Conservation (phyloP, 768 basidiomycete species). For the Mrakia hoshinonis region DNA sequence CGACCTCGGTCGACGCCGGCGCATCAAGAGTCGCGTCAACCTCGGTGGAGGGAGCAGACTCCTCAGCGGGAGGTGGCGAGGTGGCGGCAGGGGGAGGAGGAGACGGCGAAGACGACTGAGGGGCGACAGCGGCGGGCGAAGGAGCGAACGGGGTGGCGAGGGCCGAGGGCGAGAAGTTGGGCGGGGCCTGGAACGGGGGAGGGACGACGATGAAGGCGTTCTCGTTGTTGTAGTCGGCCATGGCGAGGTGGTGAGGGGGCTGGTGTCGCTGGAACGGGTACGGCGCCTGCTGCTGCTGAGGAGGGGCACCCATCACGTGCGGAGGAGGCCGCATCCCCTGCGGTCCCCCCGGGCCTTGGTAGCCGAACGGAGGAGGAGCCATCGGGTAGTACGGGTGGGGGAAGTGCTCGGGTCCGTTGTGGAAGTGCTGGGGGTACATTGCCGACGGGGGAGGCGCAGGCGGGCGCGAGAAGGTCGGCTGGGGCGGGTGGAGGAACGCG, state of each 20-base stretch:
- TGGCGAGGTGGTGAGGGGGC: conserved; percentile 26
- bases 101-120: conserved; percentile 19
- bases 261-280: conserved; percentile 22
- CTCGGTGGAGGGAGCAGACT: conserved; percentile 3
- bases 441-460: conserved; percentile 26
- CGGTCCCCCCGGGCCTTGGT: conserved; percentile 11
- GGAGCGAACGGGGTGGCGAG: conserved; percentile 29
- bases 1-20: conserved; percentile 23
- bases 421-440: conserved; percentile 24
- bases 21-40: not conserved
- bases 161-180: conserved; percentile 23
- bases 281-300: conserved; percentile 14
- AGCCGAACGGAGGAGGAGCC: conserved; percentile 20
- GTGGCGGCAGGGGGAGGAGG: conserved; percentile 14
- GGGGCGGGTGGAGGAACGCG: conserved; percentile 40
- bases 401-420: conserved; percentile 8
- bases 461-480: conserved; percentile 32
- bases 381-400: conserved; percentile 27
- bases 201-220: conserved; percentile 27
- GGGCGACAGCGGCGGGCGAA: conserved; percentile 20
- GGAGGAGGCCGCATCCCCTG: conserved; percentile 21
- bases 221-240: conserved; percentile 31
- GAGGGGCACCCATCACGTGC: conserved; percentile 11
- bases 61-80: not conserved
- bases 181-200: conserved; percentile 23